Conservation (phyloP, 352 stramenopile genomes). For the Sclerospora graminicola region DNA sequence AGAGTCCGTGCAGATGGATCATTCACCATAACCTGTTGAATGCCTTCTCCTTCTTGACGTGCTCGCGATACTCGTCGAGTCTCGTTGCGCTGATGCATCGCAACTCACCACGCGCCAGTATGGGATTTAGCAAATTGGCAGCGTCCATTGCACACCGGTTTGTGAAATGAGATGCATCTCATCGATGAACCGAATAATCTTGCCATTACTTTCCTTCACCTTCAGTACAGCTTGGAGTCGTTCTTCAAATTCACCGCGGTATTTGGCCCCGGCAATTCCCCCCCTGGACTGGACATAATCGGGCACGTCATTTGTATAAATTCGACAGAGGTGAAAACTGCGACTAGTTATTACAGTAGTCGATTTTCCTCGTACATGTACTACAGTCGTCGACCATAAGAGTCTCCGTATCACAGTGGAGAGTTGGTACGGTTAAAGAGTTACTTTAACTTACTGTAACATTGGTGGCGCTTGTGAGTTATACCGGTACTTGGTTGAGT, state of each 20-base stretch:
- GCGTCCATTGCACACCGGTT: conserved; percentile 93
- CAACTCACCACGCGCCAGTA: conserved; percentile 93
- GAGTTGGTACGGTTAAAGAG: too few species aligned
- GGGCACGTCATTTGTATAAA: too few species aligned
- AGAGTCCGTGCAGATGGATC: conserved; percentile 91
- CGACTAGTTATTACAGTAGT: too few species aligned
- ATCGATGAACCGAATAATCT: conserved; percentile 99
- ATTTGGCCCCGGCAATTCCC: conserved; percentile 96
- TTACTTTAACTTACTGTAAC: too few species aligned
- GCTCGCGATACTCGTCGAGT: conserved; percentile 94
- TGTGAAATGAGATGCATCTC: conserved; percentile 95
- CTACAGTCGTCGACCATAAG: too few species aligned
- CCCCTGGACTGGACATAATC: conserved; percentile 86
- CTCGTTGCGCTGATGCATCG: conserved; percentile 97
- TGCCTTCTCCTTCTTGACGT: conserved; percentile 98
- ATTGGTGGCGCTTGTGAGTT: too few species aligned
- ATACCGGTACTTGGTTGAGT: too few species aligned
- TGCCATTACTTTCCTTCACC: conserved; percentile 87
- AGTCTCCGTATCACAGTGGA: too few species aligned
- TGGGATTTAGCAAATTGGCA: conserved; percentile 96
- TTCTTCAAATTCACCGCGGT: conserved; percentile 98
- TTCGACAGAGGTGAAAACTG: too few species aligned
- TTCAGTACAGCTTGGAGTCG: conserved; percentile 92
- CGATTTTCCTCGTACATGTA: too few species aligned
- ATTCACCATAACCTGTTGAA: conserved; percentile 95